Evolutionary conservation across 2,329 filamentous ascomycete species (phyloP).

Genomic region (Chlorencoelia australis): DNA sequence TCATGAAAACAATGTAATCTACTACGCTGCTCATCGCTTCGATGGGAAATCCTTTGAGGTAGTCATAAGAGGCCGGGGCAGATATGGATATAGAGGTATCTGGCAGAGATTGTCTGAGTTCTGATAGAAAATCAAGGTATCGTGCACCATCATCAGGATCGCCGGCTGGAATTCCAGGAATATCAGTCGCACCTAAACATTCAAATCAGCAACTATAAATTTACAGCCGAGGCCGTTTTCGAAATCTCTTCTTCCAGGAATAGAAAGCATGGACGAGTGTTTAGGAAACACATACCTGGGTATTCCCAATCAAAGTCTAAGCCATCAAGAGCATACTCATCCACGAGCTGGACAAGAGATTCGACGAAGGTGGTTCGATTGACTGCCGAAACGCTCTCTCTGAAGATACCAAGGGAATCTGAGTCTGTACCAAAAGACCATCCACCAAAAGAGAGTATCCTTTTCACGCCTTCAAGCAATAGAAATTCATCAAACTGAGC

Average conservation of each 20-base stretch:
- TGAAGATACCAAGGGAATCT: conserved; percentile 30
- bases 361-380: conserved; percentile 29
- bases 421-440: conserved; percentile 34
- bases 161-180: conserved; percentile 27
- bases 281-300: conserved; percentile 13
- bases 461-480: conserved; percentile 24
- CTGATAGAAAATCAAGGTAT: conserved; percentile 28
- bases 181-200: conserved; percentile 26
- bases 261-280: not conserved
- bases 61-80: conserved; percentile 26
- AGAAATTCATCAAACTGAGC: conserved; percentile 29
- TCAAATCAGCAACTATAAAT: no score
- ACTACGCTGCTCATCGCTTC: conserved; percentile 8
- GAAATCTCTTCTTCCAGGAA: no score
- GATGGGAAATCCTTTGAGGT: conserved; percentile 22
- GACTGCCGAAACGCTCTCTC: conserved; percentile 25
- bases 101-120: no score
- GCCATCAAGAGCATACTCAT: conserved; percentile 27
- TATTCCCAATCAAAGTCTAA: conserved; percentile 30
- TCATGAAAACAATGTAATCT: conserved; percentile 21
- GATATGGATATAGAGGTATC: conserved; percentile 16
- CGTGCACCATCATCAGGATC: conserved; percentile 24
- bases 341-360: conserved; percentile 28
- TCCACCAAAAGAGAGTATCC: conserved; percentile 36
- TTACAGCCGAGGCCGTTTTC: no score